Evolutionary conservation across 768 basidiomycete genomes (phyloP), one percentile per base, ranked within the genome.

Genomic region (Lactarius deliciosus): DNA sequence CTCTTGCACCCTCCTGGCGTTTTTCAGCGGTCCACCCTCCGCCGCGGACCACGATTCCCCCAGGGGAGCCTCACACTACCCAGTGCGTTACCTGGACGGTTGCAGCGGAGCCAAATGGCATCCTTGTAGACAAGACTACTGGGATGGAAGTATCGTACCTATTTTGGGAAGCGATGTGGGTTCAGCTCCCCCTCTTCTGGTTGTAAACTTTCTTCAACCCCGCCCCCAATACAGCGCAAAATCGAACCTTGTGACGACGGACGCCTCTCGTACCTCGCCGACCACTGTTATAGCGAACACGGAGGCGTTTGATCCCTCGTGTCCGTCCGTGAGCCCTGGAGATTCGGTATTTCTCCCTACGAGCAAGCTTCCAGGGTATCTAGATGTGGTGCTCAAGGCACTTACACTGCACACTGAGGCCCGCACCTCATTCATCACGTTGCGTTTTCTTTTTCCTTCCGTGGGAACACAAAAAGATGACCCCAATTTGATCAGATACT

Each of bases 371-470:
- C 74, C 80, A 3, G 64, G 65, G 0, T 81, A 82, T 66, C 75
- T 82, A 41, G 77, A 82, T 65, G 71, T 70, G 79, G 16, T 36
- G 22, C 68, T 69, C 41, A 68, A 67, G 8, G 69, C 71, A 8
- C 75, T 83, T 1, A 74, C 77, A 0, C 77, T 83, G 6, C 76
- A 83, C 65, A 77, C 74, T 0, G 78, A 81, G 64, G 82, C 81
- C 0, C 74, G 80, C 56, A 80, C 78, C 25, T 79, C 79, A 10
- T 83, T 83, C 72, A 79, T 83, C 67, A 82, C 81, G 77, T 81
- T 81, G 64, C 25, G 77, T 36, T 16, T 15, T 47, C 1, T 13
- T 25, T n/a, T 3, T 60, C 36, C n/a, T 50, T 50, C 9, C n/a
- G 0, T 13, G 47, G 11, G n/a, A n/a, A 4, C n/a, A 5, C 20